Evolutionary conservation across 371 early-diverging fungal genomes (phyloP).

Genomic region (Mortierella sp.): DNA sequence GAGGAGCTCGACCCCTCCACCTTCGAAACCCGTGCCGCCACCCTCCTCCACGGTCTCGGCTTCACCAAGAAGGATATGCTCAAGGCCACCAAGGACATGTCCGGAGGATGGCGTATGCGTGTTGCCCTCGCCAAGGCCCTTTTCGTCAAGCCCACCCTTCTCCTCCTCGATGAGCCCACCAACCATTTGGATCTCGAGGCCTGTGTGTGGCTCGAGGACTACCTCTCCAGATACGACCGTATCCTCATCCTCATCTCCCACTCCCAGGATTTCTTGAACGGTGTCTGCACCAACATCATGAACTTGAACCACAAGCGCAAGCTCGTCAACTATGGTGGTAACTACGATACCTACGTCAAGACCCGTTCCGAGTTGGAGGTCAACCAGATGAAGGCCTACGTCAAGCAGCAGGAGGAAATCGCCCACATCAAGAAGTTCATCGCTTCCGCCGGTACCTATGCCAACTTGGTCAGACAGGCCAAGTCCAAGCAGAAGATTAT

Average conservation of each 20-base stretch:
- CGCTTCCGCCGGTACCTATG: slow-evolving; percentile 98
- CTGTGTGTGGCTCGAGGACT: slow-evolving; percentile 98
- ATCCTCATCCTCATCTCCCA: slow-evolving; percentile 97
- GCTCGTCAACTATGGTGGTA: slow-evolving; percentile 96
- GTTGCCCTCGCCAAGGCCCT: slow-evolving; percentile 98
- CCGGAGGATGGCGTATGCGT: slow-evolving; percentile 99
- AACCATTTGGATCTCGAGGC: slow-evolving; percentile 99
- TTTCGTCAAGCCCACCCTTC: slow-evolving; percentile 95
- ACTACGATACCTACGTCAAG: slow-evolving; percentile 97
- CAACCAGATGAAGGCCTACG: slow-evolving; percentile 98
- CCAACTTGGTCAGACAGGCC: slow-evolving; percentile 98
- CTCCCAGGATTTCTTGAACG: slow-evolving; percentile 99
- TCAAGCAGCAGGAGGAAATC: slow-evolving; percentile 98
- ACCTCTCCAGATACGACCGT: slow-evolving; percentile 93
- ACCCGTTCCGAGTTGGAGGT: slow-evolving; percentile 94
- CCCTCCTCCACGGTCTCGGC: slow-evolving; percentile 95
- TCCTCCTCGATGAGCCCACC: slow-evolving; percentile 98
- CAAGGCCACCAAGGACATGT: slow-evolving; percentile 94
- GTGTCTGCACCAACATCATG: slow-evolving; percentile 97
- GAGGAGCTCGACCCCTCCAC: slow-evolving; percentile 93
- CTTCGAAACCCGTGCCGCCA: slow-evolving; percentile 96
- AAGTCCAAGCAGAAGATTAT: slow-evolving; percentile 99
- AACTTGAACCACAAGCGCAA: slow-evolving; percentile 90
- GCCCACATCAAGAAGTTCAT: slow-evolving; percentile 99
- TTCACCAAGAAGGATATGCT: slow-evolving; percentile 90